A percentile compares a stretch with the other conserved stretches of the same genome.
Conservation (phyloP, 1,284 basidiomycete species). For the Boletus sp. region DNA sequence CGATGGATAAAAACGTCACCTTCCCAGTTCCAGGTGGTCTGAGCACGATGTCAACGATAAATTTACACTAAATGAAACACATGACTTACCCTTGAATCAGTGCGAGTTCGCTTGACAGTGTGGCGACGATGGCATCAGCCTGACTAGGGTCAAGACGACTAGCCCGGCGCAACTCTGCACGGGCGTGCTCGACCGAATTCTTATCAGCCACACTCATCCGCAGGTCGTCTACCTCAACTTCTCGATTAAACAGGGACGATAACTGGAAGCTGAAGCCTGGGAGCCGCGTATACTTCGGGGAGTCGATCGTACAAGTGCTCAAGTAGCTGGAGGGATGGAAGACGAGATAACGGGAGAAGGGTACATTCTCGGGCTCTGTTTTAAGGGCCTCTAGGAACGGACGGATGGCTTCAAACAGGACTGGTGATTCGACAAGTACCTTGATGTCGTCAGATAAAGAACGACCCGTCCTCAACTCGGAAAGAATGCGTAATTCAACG, state of each 20-base stretch:
- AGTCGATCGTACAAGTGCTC: slow-evolving; percentile 35
- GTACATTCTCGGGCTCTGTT: slow-evolving; percentile 48
- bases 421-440: slow-evolving; percentile 53
- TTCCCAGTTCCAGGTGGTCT: slow-evolving; percentile 78
- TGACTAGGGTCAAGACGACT: slow-evolving; percentile 65
- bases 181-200: slow-evolving; percentile 33
- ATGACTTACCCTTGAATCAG: slow-evolving; percentile 65
- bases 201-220: slow-evolving; percentile 19
- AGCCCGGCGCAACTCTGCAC: slow-evolving; percentile 37
- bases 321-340: slow-evolving; percentile 37
- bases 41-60: slow-evolving; percentile 3
- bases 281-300: slow-evolving; percentile 45
- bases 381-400: slow-evolving; percentile 58
- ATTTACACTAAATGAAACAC: not conserved
- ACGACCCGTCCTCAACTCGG: slow-evolving; percentile 29
- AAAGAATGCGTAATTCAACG: slow-evolving; percentile 44
- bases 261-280: slow-evolving; percentile 51
- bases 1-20: slow-evolving; percentile 32
- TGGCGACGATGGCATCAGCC: slow-evolving; percentile 60
- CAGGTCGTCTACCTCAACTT: slow-evolving; percentile 21
- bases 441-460: slow-evolving; percentile 13
- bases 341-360: slow-evolving; percentile 51
- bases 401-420: slow-evolving; percentile 58
- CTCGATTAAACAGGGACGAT: slow-evolving; percentile 36
- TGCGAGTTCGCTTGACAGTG: slow-evolving; percentile 51